Conservation (phyloP, 805 yeast genomes). For the Metschnikowia arizonensis region DNA sequence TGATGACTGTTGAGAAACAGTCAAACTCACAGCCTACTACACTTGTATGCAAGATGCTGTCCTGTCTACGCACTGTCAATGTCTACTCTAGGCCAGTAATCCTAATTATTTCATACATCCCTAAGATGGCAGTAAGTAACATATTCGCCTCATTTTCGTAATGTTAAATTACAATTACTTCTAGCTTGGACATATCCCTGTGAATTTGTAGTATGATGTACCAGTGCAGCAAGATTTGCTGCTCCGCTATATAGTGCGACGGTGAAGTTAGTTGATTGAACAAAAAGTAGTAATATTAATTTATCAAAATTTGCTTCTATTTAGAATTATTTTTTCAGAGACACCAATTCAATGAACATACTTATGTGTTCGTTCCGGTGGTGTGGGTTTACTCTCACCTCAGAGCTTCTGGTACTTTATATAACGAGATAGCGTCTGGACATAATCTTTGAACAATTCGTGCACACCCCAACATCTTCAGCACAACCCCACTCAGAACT, state of each 20-base stretch:
- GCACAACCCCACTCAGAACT: not conserved
- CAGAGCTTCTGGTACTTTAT: constrained; percentile 1
- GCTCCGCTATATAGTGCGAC: not conserved
- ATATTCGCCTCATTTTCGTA: no score
- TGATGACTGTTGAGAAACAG: no score
- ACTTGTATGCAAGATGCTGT: no score
- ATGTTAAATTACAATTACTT: no score
- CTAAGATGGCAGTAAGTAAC: no score
- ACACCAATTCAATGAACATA: not conserved
- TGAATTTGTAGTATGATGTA: not conserved
- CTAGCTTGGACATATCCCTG: not conserved
- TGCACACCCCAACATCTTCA: not conserved
- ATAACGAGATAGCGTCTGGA: constrained; percentile 1
- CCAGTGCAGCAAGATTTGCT: constrained; percentile 2
- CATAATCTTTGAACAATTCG: not conserved
- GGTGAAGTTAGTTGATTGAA: not conserved
- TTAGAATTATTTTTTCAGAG: no score
- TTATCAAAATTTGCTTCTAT: no score
- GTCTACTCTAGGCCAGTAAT: no score
- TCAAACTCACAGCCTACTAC: no score
- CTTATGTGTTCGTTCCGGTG: not conserved
- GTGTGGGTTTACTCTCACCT: not conserved
- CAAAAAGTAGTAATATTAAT: not conserved
- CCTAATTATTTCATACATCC: no score
- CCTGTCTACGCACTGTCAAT: no score